A percentile compares a stretch with the other conserved stretches of the same genome.
These are phyloP conservation scores for Neoboletus brunneissimus DNA, from an alignment of 768 basidiomycete genomes.

Conservation along the genomic window DNA sequence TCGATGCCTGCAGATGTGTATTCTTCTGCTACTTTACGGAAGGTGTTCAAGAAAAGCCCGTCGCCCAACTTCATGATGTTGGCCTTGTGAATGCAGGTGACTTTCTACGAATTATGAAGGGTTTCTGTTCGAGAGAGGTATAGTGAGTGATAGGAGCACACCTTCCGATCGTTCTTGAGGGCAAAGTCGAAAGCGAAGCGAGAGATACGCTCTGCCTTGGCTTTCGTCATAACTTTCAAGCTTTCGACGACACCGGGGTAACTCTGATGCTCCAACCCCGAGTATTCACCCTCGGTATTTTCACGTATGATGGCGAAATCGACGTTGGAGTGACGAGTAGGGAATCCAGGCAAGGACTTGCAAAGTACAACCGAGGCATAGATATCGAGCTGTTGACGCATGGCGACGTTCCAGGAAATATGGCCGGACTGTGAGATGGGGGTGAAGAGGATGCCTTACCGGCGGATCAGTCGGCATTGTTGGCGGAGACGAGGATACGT, in stretches of 20 bases:
- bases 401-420: slow-evolving; percentile 99
- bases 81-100: slow-evolving; percentile 99
- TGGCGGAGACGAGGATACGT: background rate
- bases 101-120: slow-evolving; percentile 62
- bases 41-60: slow-evolving; percentile 97
- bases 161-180: slow-evolving; percentile 97
- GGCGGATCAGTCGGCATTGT: slow-evolving; percentile 2
- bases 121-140: background rate
- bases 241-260: slow-evolving; percentile 98
- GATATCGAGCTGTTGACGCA: slow-evolving; percentile 99
- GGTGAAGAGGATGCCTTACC: slow-evolving; percentile 92
- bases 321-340: slow-evolving; percentile 94
- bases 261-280: slow-evolving; percentile 95
- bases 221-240: slow-evolving; percentile 93
- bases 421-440: slow-evolving; percentile 95
- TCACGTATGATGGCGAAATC: slow-evolving; percentile 99
- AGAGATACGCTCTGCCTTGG: slow-evolving; percentile 93
- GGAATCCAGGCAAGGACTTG: slow-evolving; percentile 95
- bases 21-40: slow-evolving; percentile 94
- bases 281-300: slow-evolving; percentile 99
- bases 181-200: slow-evolving; percentile 99
- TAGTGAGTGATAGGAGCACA: slow-evolving; percentile 26
- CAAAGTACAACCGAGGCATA: slow-evolving; percentile 98
- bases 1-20: slow-evolving; percentile 91
- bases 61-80: slow-evolving; percentile 99